These are phyloP conservation scores for Castanospermum australe DNA, from an alignment of 306 rosid genomes.

Conservation along the genomic window DNA sequence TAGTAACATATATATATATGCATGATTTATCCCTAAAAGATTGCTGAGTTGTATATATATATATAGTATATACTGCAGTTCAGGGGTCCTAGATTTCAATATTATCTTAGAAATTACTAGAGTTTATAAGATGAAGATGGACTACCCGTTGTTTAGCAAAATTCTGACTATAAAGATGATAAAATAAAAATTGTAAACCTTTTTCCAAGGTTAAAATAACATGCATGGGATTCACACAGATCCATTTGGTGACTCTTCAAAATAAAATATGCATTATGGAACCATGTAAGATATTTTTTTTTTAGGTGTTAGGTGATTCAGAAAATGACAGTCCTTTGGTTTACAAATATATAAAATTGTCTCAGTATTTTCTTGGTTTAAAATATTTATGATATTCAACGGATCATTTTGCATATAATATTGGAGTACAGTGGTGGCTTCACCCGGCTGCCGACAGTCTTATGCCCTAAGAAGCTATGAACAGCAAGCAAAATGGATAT, in stretches of 20 bases:
- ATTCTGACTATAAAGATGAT: no score
- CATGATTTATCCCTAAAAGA: background rate
- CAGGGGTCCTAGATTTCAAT: no score
- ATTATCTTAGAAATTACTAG: no score
- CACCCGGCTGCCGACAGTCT: constrained; percentile 18
- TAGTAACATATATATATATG: background rate
- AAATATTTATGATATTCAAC: background rate
- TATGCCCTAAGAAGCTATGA: background rate
- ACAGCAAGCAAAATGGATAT: background rate
- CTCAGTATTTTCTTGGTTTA: background rate
- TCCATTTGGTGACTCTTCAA: background rate
- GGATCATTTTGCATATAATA: background rate
- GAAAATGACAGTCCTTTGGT: background rate
- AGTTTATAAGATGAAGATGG: no score
- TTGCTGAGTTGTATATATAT: no score
- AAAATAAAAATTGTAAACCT: no score
- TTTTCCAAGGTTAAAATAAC: no score
- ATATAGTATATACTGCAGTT: background rate
- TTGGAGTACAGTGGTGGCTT: background rate
- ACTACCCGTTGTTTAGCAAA: no score
- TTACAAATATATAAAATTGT: background rate
- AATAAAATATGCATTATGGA: background rate
- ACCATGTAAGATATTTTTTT: background rate
- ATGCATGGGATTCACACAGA: background rate
- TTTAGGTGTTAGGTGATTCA: background rate